These are phyloP conservation scores for Triticum urartu DNA, from an alignment of 176 grass and related monocot species.

Conservation along the genomic window DNA sequence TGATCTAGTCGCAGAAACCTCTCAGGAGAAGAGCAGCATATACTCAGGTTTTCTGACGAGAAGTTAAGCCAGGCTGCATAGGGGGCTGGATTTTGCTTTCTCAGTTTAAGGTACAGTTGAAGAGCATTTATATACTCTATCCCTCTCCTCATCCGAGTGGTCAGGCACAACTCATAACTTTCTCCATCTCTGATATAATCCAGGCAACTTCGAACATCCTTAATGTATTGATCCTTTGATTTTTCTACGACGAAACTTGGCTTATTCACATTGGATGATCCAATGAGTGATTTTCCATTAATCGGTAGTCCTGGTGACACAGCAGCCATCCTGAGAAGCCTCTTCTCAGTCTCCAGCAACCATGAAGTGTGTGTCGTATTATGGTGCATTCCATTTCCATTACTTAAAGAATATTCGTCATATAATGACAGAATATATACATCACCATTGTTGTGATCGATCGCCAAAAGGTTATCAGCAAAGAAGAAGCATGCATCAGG, in stretches of 20 bases:
- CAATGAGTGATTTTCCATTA: constrained; percentile 33
- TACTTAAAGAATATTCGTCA: constrained; percentile 40
- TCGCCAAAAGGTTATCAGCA: constrained; percentile 70
- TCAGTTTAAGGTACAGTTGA: constrained; percentile 69
- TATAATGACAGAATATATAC: constrained; percentile 77
- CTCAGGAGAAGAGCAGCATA: constrained; percentile 95
- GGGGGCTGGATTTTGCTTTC: constrained; percentile 88
- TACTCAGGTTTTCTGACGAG: constrained; percentile 65
- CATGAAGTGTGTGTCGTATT: constrained; percentile 50
- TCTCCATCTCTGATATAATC: constrained; percentile 82
- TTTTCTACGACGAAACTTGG: constrained; percentile 69
- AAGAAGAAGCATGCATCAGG: constrained; percentile 98
- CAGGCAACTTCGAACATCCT: constrained; percentile 68
- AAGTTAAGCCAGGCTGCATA: constrained; percentile 99
- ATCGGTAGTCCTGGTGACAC: constrained; percentile 23
- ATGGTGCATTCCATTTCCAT: constrained; percentile 9
- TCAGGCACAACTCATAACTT: constrained; percentile 94
- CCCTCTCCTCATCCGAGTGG: constrained; percentile 80
- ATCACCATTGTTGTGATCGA: constrained; percentile 79
- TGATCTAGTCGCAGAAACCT: constrained; percentile 77
- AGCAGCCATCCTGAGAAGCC: constrained; percentile 55
- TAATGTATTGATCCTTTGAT: constrained; percentile 80
- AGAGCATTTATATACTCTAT: constrained; percentile 57
- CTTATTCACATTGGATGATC: constrained; percentile 40
- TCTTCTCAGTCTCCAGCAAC: constrained; percentile 80